phyloP scores from a whole-genome alignment of 345 rosid species.

The Rhizophora mangle region DNA sequence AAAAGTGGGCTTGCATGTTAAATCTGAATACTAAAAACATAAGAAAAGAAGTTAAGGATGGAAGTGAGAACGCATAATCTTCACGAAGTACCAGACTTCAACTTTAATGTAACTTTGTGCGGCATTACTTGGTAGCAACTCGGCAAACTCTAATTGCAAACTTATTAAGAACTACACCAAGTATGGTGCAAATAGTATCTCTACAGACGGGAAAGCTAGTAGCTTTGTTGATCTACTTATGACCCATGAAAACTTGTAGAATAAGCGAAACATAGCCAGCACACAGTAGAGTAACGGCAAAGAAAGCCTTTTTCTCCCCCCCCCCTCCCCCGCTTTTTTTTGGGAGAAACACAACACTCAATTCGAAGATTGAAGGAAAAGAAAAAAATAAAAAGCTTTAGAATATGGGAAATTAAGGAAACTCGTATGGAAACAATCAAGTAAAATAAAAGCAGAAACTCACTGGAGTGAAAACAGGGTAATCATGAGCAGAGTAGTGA shows the following conservation, averaged over 20 bases:
- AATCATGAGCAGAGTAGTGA: conserved; percentile 78
- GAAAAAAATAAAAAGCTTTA: background rate
- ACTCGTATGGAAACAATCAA: background rate
- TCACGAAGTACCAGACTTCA: background rate
- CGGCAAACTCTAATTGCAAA: background rate
- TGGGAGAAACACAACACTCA: background rate
- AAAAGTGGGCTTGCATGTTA: background rate
- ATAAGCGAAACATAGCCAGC: conserved; percentile 16
- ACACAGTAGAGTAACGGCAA: conserved; percentile 6
- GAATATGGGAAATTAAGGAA: background rate
- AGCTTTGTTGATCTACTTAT: background rate
- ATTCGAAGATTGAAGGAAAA: conserved; percentile 5
- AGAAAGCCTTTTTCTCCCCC: background rate
- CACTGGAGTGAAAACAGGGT: conserved; percentile 96
- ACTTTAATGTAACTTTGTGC: background rate
- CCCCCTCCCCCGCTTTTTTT: background rate
- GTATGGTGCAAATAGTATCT: background rate
- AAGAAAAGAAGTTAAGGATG: background rate
- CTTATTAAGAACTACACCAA: background rate
- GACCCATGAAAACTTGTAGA: conserved; percentile 3
- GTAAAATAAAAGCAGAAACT: conserved; percentile 19
- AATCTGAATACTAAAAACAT: background rate
- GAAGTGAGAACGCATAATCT: background rate
- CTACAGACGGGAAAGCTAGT: background rate
- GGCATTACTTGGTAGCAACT: background rate